Evolutionary conservation across 2,329 filamentous ascomycete species (phyloP).

Genomic region (Exophiala aquamarina): DNA sequence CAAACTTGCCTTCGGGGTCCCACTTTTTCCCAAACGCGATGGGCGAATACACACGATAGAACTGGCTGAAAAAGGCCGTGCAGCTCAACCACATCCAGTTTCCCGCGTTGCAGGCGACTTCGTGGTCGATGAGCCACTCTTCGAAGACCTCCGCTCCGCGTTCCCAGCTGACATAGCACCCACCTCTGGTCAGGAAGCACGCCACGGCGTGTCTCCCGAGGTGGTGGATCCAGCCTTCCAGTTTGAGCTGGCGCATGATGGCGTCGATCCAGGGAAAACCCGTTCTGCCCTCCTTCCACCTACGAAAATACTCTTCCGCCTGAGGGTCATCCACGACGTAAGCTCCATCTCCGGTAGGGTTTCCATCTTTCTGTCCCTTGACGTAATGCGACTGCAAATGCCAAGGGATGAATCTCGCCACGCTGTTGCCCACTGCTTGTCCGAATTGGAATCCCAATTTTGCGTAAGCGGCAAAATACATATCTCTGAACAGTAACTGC

Average conservation of each 20-base stretch:
- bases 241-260: slow-evolving; percentile 70
- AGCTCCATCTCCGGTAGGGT: slow-evolving; percentile 53
- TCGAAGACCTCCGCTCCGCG: slow-evolving; percentile 76
- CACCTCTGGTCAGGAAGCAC: slow-evolving; percentile 76
- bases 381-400: slow-evolving; percentile 64
- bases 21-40: slow-evolving; percentile 73
- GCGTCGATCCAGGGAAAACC: slow-evolving; percentile 82
- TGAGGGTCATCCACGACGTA: slow-evolving; percentile 64
- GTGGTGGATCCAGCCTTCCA: slow-evolving; percentile 79
- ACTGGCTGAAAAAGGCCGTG: slow-evolving; percentile 72
- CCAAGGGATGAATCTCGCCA: slow-evolving; percentile 77
- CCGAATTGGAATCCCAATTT: slow-evolving; percentile 63
- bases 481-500: slow-evolving; percentile 75
- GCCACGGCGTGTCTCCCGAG: slow-evolving; percentile 75
- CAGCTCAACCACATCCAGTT: slow-evolving; percentile 75
- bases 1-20: slow-evolving; percentile 67
- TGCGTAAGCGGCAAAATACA: slow-evolving; percentile 79
- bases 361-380: slow-evolving; percentile 33
- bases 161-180: slow-evolving; percentile 78
- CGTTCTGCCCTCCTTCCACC: slow-evolving; percentile 68
- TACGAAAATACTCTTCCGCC: slow-evolving; percentile 65
- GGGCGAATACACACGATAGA: slow-evolving; percentile 69
- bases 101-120: slow-evolving; percentile 69
- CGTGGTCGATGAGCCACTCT: slow-evolving; percentile 73
- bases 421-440: slow-evolving; percentile 64